Evolutionary conservation across 2,329 filamentous ascomycete genomes (phyloP).

Genomic region (Ustilaginoidea virens): DNA sequence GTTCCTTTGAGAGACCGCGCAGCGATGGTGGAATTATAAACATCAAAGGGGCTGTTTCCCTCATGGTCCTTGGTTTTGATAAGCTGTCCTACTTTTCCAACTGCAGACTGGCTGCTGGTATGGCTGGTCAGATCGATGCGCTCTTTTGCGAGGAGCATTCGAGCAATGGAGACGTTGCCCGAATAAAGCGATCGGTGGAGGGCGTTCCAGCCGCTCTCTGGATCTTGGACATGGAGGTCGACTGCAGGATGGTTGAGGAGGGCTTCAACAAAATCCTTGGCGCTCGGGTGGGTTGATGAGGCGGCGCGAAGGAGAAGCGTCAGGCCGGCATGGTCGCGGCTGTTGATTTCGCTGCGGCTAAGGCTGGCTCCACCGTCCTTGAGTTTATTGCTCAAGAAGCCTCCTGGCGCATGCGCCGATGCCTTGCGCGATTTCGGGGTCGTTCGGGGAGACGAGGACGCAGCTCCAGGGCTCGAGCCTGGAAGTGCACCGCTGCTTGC

Average conservation of each 20-base stretch:
- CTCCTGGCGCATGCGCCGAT: constrained; percentile 31
- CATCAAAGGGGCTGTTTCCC: constrained; percentile 84
- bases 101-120: constrained; percentile 34
- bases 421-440: constrained; percentile 34
- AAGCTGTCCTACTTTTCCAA: constrained; percentile 52
- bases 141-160: constrained; percentile 67
- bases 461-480: constrained; percentile 24
- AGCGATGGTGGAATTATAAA: constrained; percentile 79
- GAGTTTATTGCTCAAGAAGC: constrained; percentile 22
- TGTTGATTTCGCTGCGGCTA: constrained; percentile 59
- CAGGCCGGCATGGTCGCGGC: constrained; percentile 64
- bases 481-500: constrained; percentile 12
- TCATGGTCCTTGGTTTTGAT: constrained; percentile 95
- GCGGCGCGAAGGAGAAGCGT: constrained; percentile 76
- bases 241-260: constrained; percentile 69
- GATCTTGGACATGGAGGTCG: constrained; percentile 77
- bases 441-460: constrained; percentile 34
- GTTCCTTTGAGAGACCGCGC: constrained; percentile 48
- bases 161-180: constrained; percentile 76
- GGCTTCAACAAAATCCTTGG: constrained; percentile 59
- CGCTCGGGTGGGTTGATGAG: constrained; percentile 55
- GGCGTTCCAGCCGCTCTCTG: constrained; percentile 90
- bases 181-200: constrained; percentile 82
- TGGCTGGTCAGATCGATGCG: constrained; percentile 46
- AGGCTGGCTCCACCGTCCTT: constrained; percentile 29